phyloP scores from a whole-genome alignment of 371 early-diverging fungal species.

The Haplosporangium sp. region DNA sequence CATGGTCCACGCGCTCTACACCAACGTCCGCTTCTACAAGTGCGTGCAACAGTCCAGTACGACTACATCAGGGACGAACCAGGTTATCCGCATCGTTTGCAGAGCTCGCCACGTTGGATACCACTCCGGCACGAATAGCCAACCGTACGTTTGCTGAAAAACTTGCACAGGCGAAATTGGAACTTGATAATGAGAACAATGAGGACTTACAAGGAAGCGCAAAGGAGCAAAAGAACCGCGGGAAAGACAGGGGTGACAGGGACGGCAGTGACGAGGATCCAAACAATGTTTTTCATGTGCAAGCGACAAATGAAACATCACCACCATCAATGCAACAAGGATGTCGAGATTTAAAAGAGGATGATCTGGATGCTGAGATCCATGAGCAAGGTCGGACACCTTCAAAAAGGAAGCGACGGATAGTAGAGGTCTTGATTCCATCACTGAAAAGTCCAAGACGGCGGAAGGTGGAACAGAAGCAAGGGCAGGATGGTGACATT shows the following conservation, averaged over 20 bases:
- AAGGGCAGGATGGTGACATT: no score
- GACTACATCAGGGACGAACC: slow-evolving; percentile 5
- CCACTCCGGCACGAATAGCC: slow-evolving; percentile 15
- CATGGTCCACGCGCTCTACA: slow-evolving; percentile 14
- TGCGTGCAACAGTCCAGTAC: neutral
- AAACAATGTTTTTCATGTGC: neutral
- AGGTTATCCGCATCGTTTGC: slow-evolving; percentile 25
- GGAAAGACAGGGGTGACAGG: neutral
- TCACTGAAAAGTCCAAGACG: neutral
- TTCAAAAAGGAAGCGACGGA: slow-evolving; percentile 16
- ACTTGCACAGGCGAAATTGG: slow-evolving; percentile 19
- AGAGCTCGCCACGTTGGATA: slow-evolving; percentile 5
- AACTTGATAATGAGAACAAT: slow-evolving; percentile 12
- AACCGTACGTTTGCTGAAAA: slow-evolving; percentile 17
- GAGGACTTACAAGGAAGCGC: neutral
- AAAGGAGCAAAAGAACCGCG: neutral
- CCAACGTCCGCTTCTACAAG: neutral
- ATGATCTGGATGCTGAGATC: no score
- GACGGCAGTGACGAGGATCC: neutral
- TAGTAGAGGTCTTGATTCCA: slow-evolving; percentile 3
- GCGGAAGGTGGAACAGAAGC: no score
- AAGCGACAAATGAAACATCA: neutral
- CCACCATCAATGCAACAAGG: no score
- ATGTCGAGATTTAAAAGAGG: no score
- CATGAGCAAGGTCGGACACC: neutral